Conservation (phyloP, 306 rosid genomes). For the Cicer cuneatum region DNA sequence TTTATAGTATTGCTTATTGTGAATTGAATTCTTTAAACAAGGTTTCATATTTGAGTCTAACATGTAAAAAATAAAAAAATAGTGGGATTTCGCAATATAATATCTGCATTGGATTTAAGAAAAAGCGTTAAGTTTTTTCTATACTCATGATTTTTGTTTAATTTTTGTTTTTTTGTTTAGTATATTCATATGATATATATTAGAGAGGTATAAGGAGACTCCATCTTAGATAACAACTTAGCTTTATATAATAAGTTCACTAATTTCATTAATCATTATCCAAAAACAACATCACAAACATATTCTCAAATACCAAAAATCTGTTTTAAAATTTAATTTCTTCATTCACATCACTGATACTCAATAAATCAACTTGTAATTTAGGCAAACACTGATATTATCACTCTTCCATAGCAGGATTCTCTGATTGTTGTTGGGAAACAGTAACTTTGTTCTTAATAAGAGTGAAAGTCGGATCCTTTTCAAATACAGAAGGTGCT, state of each 20-base stretch:
- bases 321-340: conserved; percentile 1
- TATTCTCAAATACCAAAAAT: conserved; percentile 19
- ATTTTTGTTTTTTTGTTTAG: too few species aligned
- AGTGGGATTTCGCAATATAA: too few species aligned
- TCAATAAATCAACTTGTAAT: conserved; percentile 5
- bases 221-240: not conserved
- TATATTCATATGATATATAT: too few species aligned
- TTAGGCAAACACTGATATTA: conserved; percentile 14
- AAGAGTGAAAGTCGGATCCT: conserved; percentile 57
- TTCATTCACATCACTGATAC: conserved; percentile 10
- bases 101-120: too few species aligned
- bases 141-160: too few species aligned
- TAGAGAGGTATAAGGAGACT: not conserved
- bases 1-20: too few species aligned
- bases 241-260: conserved; percentile 5
- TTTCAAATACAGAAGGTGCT: conserved; percentile 56
- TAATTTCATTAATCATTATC: not conserved
- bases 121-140: too few species aligned
- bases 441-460: conserved; percentile 61
- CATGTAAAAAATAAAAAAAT: too few species aligned
- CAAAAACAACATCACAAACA: not conserved
- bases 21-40: too few species aligned
- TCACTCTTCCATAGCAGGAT: conserved; percentile 73
- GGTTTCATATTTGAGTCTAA: too few species aligned
- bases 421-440: conserved; percentile 46